A percentile compares a stretch with the other conserved stretches of the same genome.
These are phyloP conservation scores for Populus hybrid DNA, from an alignment of 441 rosid genomes.

Conservation along the genomic window DNA sequence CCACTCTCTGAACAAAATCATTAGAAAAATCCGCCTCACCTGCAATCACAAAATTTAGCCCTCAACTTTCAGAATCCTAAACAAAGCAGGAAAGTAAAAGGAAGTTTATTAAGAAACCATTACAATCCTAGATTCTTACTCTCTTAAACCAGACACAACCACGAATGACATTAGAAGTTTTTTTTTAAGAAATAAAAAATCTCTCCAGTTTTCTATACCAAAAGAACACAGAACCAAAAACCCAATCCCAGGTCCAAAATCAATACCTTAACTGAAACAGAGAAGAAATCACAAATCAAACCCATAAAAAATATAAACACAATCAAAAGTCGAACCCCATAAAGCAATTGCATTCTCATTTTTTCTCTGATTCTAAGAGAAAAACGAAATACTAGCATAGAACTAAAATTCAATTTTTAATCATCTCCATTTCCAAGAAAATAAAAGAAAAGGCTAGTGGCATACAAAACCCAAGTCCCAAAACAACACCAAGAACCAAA, in stretches of 20 bases:
- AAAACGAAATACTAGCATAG: background rate
- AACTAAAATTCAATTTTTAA: background rate
- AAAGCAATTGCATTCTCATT: background rate
- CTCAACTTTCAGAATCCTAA: background rate
- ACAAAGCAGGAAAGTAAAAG: background rate
- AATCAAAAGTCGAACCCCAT: background rate
- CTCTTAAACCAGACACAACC: background rate
- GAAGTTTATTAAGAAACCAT: background rate
- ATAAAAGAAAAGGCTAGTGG: background rate
- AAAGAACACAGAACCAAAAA: background rate
- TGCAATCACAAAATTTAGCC: slow-evolving; percentile 23
- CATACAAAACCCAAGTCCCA: too few species aligned
- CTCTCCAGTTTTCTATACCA: background rate
- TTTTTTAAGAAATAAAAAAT: background rate
- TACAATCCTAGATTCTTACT: background rate
- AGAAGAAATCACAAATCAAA: background rate
- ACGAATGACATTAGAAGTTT: background rate
- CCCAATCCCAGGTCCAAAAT: background rate
- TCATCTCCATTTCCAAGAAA: background rate
- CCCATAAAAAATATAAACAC: background rate
- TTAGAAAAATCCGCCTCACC: slow-evolving; percentile 71
- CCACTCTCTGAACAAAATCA: slow-evolving; percentile 82
- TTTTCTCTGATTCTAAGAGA: background rate
- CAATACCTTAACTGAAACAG: background rate
- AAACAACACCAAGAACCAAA: background rate